Evolutionary conservation across 306 rosid genomes (phyloP).

Genomic region (Lithocarpus polystachyus): DNA sequence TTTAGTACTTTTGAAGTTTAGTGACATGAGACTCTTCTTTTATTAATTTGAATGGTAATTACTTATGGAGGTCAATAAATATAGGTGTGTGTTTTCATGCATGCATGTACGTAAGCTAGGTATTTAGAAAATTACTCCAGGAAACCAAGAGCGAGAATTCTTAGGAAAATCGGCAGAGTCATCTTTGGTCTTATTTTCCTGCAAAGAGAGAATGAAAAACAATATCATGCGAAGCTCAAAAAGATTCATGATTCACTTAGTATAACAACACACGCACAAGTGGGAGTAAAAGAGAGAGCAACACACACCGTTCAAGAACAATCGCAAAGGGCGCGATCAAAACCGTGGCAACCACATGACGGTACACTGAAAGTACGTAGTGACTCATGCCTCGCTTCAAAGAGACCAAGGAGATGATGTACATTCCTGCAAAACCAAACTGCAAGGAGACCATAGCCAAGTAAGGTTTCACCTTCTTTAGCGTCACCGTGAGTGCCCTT

Average conservation of each 20-base stretch:
- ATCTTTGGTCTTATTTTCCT: slow-evolving; percentile 91
- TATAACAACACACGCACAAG: neutral
- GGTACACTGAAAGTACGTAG: slow-evolving; percentile 79
- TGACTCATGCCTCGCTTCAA: slow-evolving; percentile 92
- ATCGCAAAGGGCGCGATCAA: slow-evolving; percentile 77
- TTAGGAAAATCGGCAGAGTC: slow-evolving; percentile 81
- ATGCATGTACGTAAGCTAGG: slow-evolving; percentile 8
- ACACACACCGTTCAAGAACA: slow-evolving; percentile 66
- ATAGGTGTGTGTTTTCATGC: slow-evolving; percentile 19
- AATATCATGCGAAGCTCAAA: no score
- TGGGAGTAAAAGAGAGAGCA: neutral
- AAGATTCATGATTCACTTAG: neutral
- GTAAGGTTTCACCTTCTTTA: slow-evolving; percentile 63
- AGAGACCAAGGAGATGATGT: slow-evolving; percentile 79
- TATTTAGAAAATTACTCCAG: slow-evolving; percentile 69
- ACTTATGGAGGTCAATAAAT: no score
- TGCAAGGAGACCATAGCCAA: slow-evolving; percentile 85
- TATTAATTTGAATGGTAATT: no score
- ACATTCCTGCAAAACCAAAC: slow-evolving; percentile 94
- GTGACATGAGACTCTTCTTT: no score
- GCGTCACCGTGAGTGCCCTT: slow-evolving; percentile 3
- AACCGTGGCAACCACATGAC: slow-evolving; percentile 72
- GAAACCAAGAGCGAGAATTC: slow-evolving; percentile 75
- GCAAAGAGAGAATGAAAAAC: slow-evolving; percentile 2
- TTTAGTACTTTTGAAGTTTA: no score